Evolutionary conservation across 805 yeast genomes (phyloP), one percentile per base, ranked within the genome.

Genomic region (Zygosaccharomyces lentus): DNA sequence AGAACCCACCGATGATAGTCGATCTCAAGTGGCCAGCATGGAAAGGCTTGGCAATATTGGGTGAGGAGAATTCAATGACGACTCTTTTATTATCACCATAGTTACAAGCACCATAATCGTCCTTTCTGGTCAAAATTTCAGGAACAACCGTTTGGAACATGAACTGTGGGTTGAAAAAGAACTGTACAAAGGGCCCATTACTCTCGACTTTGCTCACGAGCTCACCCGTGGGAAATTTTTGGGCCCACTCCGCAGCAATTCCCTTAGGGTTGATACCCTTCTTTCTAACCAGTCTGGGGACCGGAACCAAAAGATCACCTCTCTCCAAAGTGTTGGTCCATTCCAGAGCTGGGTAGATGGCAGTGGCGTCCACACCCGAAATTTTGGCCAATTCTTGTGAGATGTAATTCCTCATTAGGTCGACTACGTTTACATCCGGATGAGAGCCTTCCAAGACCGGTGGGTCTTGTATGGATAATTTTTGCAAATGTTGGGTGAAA

Each of bases 11-110:
- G 65, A 93, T 93, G 62, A 93, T 93, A 37, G 99, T 93, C 26
- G 96, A 86, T 70, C 99, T 84, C 68, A 93, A 79, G 68, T 93
- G 99, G 49, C 99, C 99, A 45, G 99, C 99, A 65, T 93, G 99
- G 84, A 93, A 93, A 9, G 99, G 99, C 71, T 93, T 93, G 54
- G 99, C 99, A 62, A 93, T 91, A 69, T 93, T 93, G 54, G 99
- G 99, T 29, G 98, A 90, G 2, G 96, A 87, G 62, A 93, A 93
- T 68, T 93, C 99, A 57, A 93, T 76, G 37, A 89, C 59, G 13
- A 85, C 75, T 52, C 74, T 83, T 70, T 88, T 84, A 52, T 80
- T 81, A 34, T 69, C 68, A 47, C 93, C 96, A 45, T 86, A 58
- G 40, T 89, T 87, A 56, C 82, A 72, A 37, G 80, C 69, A 55